Conservation (phyloP, 1,139 yeast genomes). For the Kodamaea plutei region DNA sequence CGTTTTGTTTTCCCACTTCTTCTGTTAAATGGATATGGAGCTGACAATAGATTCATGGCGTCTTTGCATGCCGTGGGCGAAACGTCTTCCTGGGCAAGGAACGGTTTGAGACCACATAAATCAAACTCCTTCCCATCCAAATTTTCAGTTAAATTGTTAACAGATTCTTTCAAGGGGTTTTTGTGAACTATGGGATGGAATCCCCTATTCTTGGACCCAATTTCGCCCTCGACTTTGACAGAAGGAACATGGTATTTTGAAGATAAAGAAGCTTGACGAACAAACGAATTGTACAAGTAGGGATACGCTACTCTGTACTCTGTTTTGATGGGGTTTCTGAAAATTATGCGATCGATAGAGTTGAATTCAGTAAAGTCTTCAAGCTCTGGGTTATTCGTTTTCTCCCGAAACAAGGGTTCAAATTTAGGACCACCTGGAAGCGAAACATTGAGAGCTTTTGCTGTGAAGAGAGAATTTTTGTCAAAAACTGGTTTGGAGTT, state of each 20-base stretch:
- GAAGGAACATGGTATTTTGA: conserved; percentile 62
- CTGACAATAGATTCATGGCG: conserved; percentile 67
- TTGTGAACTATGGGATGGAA: conserved; percentile 54
- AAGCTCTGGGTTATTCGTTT: conserved; percentile 49
- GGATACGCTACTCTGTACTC: conserved; percentile 89
- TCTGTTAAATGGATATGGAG: conserved; percentile 81
- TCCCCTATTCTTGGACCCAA: conserved; percentile 40
- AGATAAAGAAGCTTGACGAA: conserved; percentile 56
- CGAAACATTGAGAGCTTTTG: conserved; percentile 82
- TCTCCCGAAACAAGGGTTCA: conserved; percentile 77
- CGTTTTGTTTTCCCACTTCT: conserved; percentile 69
- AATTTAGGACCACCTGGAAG: conserved; percentile 96
- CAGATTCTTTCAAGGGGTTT: conserved; percentile 14
- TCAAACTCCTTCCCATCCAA: conserved; percentile 9
- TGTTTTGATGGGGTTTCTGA: conserved; percentile 69
- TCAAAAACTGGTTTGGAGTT: conserved; percentile 60
- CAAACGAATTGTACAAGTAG: conserved; percentile 74
- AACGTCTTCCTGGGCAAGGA: conserved; percentile 29
- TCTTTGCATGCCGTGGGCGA: conserved; percentile 43
- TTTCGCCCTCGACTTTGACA: conserved; percentile 46
- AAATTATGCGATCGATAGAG: conserved; percentile 79
- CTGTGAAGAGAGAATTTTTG: conserved; percentile 74
- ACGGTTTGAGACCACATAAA: conserved; percentile 12
- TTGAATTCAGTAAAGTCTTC: conserved; percentile 90
- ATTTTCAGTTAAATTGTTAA: conserved; percentile 5